Conservation (phyloP, 192 early-diverging fungal species). For the Rhizophagus clarus region DNA sequence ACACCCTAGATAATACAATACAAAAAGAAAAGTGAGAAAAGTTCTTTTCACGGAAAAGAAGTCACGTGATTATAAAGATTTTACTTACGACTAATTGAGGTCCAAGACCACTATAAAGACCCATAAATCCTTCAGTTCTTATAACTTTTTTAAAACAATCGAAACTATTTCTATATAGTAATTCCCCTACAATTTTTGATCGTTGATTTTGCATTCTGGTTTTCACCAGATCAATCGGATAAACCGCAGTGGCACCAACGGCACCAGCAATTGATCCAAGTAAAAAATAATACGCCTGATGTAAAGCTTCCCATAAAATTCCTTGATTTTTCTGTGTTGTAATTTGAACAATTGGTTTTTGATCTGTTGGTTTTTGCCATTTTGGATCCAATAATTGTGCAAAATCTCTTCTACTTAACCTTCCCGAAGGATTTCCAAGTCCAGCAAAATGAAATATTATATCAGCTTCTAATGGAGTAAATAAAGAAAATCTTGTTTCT, state of each 20-base stretch:
- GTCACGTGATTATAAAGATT: background rate
- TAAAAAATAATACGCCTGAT: constrained; percentile 57
- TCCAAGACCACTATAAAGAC: constrained; percentile 90
- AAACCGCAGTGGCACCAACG: constrained; percentile 91
- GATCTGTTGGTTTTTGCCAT: constrained; percentile 45
- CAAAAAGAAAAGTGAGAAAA: background rate
- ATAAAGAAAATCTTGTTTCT: constrained; percentile 57
- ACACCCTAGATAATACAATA: constrained; percentile 60
- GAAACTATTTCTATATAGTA: constrained; percentile 91
- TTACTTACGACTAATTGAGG: constrained; percentile 83
- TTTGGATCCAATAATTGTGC: constrained; percentile 54
- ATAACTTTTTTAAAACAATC: constrained; percentile 97
- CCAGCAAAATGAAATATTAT: constrained; percentile 71
- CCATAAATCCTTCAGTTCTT: constrained; percentile 85
- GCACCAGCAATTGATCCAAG: constrained; percentile 91
- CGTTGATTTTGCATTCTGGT: constrained; percentile 99
- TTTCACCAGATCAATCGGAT: constrained; percentile 98
- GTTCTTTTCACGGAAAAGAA: background rate
- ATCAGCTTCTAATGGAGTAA: constrained; percentile 77
- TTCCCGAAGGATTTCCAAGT: constrained; percentile 50
- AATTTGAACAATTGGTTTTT: constrained; percentile 15
- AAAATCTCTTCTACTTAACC: constrained; percentile 52
- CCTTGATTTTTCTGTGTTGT: constrained; percentile 40
- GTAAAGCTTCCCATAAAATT: constrained; percentile 36
- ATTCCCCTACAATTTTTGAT: constrained; percentile 83